Evolutionary conservation across 2,329 filamentous ascomycete species (phyloP).

Genomic region (Verticillium alfalfae): DNA sequence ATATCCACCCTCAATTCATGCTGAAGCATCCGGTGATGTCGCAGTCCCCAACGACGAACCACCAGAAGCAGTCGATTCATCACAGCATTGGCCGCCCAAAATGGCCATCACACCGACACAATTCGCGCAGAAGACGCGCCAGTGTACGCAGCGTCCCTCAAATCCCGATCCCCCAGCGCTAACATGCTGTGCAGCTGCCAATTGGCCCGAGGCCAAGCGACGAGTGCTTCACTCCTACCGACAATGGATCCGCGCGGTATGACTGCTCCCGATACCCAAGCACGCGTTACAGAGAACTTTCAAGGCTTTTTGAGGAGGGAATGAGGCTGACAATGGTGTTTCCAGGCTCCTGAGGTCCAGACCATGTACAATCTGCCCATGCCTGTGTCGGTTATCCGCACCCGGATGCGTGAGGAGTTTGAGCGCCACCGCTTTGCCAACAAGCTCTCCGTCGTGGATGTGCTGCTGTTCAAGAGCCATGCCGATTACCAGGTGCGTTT

Average conservation of each 20-base stretch:
- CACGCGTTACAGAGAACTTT: not conserved
- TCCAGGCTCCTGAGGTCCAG: constrained; percentile 90
- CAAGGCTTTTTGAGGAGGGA: not conserved
- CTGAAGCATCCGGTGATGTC: constrained; percentile 8
- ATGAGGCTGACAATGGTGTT: not conserved
- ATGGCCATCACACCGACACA: constrained; percentile 93
- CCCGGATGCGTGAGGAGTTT: constrained; percentile 94
- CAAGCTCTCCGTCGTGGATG: constrained; percentile 82
- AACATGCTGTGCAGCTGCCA: constrained; percentile 59
- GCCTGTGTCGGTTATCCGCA: constrained; percentile 80
- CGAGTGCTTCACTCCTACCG: constrained; percentile 87
- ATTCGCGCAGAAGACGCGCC: constrained; percentile 74
- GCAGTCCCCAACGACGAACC: constrained; percentile 19
- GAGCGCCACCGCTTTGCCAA: constrained; percentile 91
- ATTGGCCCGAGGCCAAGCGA: constrained; percentile 81
- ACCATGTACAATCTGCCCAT: constrained; percentile 93
- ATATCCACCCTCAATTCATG: constrained; percentile 1
- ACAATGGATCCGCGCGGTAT: constrained; percentile 92
- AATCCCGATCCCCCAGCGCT: constrained; percentile 19
- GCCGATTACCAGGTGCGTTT: constrained; percentile 81
- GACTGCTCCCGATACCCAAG: constrained; percentile 30
- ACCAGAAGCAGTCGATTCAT: constrained; percentile 21
- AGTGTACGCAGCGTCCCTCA: constrained; percentile 52
- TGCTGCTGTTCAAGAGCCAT: constrained; percentile 85
- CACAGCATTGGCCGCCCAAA: constrained; percentile 36